Evolutionary conservation across 2,329 filamentous ascomycete genomes (phyloP).

Genomic region (Botrytis byssoidea): DNA sequence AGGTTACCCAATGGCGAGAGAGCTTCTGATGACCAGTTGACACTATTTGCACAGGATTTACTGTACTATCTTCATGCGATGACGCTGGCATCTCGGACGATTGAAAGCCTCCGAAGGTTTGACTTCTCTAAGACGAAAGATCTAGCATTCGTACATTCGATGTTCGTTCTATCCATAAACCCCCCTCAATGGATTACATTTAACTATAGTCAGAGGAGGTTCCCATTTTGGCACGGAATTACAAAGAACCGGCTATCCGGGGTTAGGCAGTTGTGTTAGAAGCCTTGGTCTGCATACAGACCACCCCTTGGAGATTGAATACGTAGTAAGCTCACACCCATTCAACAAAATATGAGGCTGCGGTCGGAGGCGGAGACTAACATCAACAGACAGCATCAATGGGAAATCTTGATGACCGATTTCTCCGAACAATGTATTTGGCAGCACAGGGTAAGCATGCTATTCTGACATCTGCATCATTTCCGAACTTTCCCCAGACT

Average conservation of each 20-base stretch:
- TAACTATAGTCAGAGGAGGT: constrained; percentile 48
- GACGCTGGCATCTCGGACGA: constrained; percentile 59
- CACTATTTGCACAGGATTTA: constrained; percentile 68
- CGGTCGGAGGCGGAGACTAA: background rate
- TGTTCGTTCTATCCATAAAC: constrained; percentile 52
- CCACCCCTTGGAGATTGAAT: constrained; percentile 65
- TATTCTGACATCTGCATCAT: constrained; percentile 9
- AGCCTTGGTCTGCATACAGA: constrained; percentile 59
- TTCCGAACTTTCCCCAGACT: constrained; percentile 21
- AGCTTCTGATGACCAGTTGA: constrained; percentile 35
- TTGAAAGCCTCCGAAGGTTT: constrained; percentile 70
- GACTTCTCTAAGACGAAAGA: constrained; percentile 73
- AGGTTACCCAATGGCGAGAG: constrained; percentile 40
- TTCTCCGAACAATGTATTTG: constrained; percentile 59
- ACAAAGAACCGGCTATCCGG: constrained; percentile 66
- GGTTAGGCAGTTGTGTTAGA: constrained; percentile 66
- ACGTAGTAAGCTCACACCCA: constrained; percentile 53
- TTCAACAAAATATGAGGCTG: background rate
- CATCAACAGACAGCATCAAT: constrained; percentile 69
- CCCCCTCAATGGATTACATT: background rate
- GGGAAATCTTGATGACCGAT: constrained; percentile 68
- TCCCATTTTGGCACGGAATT: constrained; percentile 51
- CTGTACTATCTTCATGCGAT: constrained; percentile 35
- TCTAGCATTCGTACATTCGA: constrained; percentile 81
- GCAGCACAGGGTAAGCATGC: constrained; percentile 52